These are phyloP conservation scores for Wickerhamiella sergipiensis DNA, from an alignment of 805 yeast genomes.

Conservation along the genomic window DNA sequence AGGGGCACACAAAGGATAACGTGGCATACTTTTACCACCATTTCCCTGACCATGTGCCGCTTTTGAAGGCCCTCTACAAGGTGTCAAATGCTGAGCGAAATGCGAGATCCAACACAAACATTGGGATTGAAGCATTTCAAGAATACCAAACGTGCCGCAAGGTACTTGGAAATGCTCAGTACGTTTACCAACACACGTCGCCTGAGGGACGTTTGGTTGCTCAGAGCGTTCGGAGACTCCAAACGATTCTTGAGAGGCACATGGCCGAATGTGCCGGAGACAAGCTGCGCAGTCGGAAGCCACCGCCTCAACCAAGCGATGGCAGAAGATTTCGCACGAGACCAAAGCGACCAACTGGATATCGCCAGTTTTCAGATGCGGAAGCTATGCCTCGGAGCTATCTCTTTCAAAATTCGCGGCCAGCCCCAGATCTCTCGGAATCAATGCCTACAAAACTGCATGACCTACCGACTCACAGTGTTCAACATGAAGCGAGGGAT, in stretches of 20 bases:
- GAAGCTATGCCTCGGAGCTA: background rate
- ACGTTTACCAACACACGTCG: background rate
- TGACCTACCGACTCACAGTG: too few relatives aligned
- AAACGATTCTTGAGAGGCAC: background rate
- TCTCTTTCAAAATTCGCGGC: background rate
- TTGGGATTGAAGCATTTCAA: background rate
- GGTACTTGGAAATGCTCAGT: background rate
- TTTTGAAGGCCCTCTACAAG: background rate
- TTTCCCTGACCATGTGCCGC: background rate
- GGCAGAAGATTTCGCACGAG: background rate
- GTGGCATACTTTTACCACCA: background rate
- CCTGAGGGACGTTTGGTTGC: background rate
- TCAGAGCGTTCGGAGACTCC: background rate
- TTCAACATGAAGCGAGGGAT: background rate
- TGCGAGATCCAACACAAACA: background rate
- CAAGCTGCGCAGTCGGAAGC: background rate
- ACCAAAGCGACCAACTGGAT: background rate
- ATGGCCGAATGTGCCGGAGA: background rate
- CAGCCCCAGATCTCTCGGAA: background rate
- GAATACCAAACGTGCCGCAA: conserved; percentile 1
- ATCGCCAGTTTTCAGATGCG: background rate
- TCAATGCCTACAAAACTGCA: background rate
- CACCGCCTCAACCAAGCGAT: background rate
- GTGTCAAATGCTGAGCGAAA: background rate
- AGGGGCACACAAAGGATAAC: background rate